Evolutionary conservation across 331 rosid genomes (phyloP), one percentile per base, ranked within the genome.

Genomic region (Quercus phellos): DNA sequence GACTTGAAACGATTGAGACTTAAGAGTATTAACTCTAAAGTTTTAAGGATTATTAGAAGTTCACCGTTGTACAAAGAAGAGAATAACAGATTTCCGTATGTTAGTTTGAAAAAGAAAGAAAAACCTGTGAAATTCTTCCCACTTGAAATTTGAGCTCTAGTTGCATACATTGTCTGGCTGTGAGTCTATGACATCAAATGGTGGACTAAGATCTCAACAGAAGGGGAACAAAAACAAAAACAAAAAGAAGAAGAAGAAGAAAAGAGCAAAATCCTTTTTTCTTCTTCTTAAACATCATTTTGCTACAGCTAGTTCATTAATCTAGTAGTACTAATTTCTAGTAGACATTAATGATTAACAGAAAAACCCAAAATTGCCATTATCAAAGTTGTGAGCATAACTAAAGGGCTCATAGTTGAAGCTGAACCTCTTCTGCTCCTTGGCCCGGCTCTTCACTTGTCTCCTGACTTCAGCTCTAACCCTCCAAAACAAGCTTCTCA

Each of bases 331-430:
- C 13, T 29, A 32, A 3, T 67, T 18, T 32, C 21, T 32, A 1
- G 26, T 35, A 19, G 58, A 63, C 13, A 21, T 0, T 0, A 4
- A 54, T 2, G 24, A 51, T 77, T 58, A 84, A 68, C 90, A 85
- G 61, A 85, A 77, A 90, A 89, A 90, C 1, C 85, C 89, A 50
- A 82, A 87, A 55, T 87, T 77, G 73, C 90, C 93, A 67, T 91
- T 43, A 42, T 91, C 96, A 60, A 91, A 91, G 87, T 91, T 91
- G 81, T 89, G 91, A 0, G 96, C 83, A 54, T 91, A 91, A 68
- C 92, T 91, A 4, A 87, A 79, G 81, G 91, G 89, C 51, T 91
- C 96, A 29, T 91, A 91, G 85, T 82, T 72, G 81, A 91, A 91
- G 75, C 24, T 78, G 81, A 78, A 77, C 11, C 79, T 82, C 63